Evolutionary conservation across 805 yeast genomes (phyloP).

Genomic region (Yarrowia bubula): DNA sequence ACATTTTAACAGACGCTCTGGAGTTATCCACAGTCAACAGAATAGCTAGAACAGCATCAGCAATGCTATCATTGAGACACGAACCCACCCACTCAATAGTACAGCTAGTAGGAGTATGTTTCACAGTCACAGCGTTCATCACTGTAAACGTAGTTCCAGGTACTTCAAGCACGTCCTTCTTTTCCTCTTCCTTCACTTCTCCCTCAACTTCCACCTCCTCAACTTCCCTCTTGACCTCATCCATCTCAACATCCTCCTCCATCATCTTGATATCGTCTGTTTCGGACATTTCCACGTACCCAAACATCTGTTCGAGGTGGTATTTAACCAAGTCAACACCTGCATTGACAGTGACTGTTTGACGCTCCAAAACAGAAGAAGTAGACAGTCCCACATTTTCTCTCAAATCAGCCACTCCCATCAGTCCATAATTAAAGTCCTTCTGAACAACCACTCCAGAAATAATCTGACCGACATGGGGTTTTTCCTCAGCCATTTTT

Average conservation of each 20-base stretch:
- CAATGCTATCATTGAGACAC: constrained; percentile 84
- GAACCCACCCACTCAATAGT: constrained; percentile 90
- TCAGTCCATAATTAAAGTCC: constrained; percentile 80
- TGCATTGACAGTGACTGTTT: constrained; percentile 73
- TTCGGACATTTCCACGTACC: constrained; percentile 61
- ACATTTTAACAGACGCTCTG: constrained; percentile 88
- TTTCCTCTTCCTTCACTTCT: neutral
- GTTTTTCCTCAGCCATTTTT: constrained; percentile 50
- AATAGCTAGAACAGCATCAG: constrained; percentile 90
- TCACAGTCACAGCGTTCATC: constrained; percentile 63
- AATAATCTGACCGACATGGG: constrained; percentile 48
- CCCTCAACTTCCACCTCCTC: neutral
- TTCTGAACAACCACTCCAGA: constrained; percentile 88
- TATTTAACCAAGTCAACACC: constrained; percentile 76
- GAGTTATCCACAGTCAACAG: constrained; percentile 88
- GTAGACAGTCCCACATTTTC: constrained; percentile 86
- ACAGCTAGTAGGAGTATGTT: constrained; percentile 50
- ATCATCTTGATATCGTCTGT: constrained; percentile 44
- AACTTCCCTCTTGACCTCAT: constrained; percentile 36
- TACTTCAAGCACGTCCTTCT: neutral
- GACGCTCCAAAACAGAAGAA: constrained; percentile 78
- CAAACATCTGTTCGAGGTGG: constrained; percentile 96
- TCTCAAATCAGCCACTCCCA: constrained; percentile 82
- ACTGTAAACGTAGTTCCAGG: constrained; percentile 42
- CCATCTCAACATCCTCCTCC: constrained; percentile 33